Percentiles rank a stretch among this genome's conserved stretches.
Conservation (phyloP, 1,284 basidiomycete species). For the Bjerkandera adusta region DNA sequence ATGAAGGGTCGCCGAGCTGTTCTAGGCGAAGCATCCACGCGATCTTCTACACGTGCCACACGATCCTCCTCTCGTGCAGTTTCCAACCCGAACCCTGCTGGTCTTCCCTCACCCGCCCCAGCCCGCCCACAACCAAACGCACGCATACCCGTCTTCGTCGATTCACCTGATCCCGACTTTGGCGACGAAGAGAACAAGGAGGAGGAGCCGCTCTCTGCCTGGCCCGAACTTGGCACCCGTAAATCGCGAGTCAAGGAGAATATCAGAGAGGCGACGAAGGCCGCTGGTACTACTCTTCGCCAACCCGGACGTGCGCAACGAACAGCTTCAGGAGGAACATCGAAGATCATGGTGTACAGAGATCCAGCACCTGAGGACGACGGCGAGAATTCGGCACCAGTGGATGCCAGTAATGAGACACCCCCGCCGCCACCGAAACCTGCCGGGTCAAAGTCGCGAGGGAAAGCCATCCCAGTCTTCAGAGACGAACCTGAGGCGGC, state of each 20-base stretch:
- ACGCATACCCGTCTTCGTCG: constrained; percentile 68
- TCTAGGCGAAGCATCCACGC: constrained; percentile 33
- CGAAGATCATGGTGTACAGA: constrained; percentile 55
- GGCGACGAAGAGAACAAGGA: constrained; percentile 26
- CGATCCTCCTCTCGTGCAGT: constrained; percentile 18
- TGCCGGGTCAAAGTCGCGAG: not conserved
- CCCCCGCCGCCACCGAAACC: constrained; percentile 19
- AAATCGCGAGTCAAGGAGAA: constrained; percentile 77
- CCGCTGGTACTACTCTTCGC: constrained; percentile 60
- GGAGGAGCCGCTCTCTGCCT: constrained; percentile 34
- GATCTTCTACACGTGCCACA: constrained; percentile 20
- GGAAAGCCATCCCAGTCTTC: not conserved
- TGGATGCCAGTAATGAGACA: constrained; percentile 15
- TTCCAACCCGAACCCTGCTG: constrained; percentile 12
- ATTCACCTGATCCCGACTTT: constrained; percentile 44
- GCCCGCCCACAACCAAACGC: constrained; percentile 45
- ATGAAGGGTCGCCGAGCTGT: constrained; percentile 28
- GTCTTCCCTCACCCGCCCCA: constrained; percentile 18
- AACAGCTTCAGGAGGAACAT: constrained; percentile 33
- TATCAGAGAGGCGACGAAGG: constrained; percentile 61
- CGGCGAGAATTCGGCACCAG: not conserved
- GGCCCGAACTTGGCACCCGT: constrained; percentile 71
- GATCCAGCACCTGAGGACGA: constrained; percentile 39
- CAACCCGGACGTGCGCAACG: constrained; percentile 56
- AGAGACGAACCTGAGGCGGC: constrained; percentile 6